Evolutionary conservation across 2,329 filamentous ascomycete genomes (phyloP).

Genomic region (Pleoardoris graminearum): DNA sequence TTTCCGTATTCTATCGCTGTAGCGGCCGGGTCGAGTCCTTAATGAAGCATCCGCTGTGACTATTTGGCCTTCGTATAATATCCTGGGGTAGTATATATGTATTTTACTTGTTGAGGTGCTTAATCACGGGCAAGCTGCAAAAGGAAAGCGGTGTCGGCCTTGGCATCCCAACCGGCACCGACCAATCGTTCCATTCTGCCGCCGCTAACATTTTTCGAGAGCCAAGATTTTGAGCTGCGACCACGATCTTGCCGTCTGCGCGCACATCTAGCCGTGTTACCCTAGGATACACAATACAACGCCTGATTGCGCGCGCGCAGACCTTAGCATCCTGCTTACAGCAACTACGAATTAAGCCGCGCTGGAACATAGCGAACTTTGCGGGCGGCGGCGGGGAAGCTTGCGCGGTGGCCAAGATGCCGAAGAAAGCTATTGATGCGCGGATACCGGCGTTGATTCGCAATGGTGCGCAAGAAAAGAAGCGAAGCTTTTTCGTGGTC

Average conservation of each 20-base stretch:
- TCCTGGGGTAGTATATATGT: too few species aligned
- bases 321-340: too few species aligned
- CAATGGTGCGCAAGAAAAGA: constrained; percentile 71
- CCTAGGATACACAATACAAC: neutral
- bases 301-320: neutral
- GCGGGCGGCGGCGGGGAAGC: constrained; percentile 35
- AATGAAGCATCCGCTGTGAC: too few species aligned
- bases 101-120: too few species aligned
- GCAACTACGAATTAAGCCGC: neutral
- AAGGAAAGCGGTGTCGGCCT: constrained; percentile 2
- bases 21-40: too few species aligned
- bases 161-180: neutral
- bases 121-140: too few species aligned
- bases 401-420: constrained; percentile 40
- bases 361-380: neutral
- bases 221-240: constrained; percentile 19
- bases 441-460: constrained; percentile 48
- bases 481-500: constrained; percentile 96
- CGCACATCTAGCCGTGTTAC: neutral
- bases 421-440: constrained; percentile 47
- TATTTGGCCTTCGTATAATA: too few species aligned
- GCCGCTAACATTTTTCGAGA: constrained; percentile 17
- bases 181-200: constrained; percentile 1
- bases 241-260: constrained; percentile 1
- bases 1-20: too few species aligned